Base-by-base conservation (phyloP, 2,329 filamentous ascomycete species). In the Hortaea sp. region DNA sequence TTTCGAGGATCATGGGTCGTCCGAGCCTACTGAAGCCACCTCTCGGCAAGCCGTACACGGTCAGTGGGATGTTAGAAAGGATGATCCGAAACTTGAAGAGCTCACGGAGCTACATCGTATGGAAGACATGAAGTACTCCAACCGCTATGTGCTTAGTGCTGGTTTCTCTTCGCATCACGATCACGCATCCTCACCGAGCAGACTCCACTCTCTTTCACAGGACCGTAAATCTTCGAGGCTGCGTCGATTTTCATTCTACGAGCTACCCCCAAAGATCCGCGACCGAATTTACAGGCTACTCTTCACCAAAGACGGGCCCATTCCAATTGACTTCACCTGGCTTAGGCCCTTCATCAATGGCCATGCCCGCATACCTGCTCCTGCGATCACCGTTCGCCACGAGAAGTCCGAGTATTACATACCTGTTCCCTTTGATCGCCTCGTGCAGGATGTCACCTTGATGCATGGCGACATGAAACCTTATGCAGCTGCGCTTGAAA, bases 321-420 rank as follows among this genome's bases (percentile, higher is more conserved):
- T 54, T 29, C 30, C 38, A 7, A 47, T 56, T 42, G 49, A 54
- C 40, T 55, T 53, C 45, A 52, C 53, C 11, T 55, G 53, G 53
- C 45, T 53, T 6, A 51, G 53, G 7, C 29, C 51, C 3, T 53
- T 55, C 44, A 41, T 53, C 41, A 48, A 44, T 11, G 51, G 49
- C 11, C 51, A 55, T 29, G 50, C 49, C 29, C 45, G 49, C 9
- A 37, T 55, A 10, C 53, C 53, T 5, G 41, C 49, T 28, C 45
- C 44, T 13, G 41, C 43, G 11, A 12, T 51, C 7, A 32, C 39
- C 7, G 41, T 27, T n/a, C 10, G 37, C 13, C 37, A 10, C 7
- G 37, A 39, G 10, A 27, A 27, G 10, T 7, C 13, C 37, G 44
- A 39, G 3, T 54, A 52, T 42, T 45, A 42, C 4, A 13, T 52